Evolutionary conservation across 2,329 filamentous ascomycete species (phyloP), one percentile per base, ranked within the genome.

Genomic region (Diaporthe aspalathi): DNA sequence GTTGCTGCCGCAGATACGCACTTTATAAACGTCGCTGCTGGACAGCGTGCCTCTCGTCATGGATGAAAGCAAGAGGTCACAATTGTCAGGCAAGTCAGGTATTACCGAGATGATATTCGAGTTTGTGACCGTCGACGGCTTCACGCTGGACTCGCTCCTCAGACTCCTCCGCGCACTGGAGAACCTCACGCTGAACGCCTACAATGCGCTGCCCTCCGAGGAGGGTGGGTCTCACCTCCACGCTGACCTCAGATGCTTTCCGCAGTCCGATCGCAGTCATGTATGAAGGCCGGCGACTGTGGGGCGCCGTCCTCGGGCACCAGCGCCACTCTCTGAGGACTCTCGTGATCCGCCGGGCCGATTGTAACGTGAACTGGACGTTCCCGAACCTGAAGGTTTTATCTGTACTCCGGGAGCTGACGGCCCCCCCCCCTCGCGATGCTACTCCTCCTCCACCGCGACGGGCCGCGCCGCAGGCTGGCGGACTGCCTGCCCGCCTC

Each of bases 1-100:
- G 57, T 27, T 62, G 17, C 40, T 62, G 9, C 57, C 57, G n/a
- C 32, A 62, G 40, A 62, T 62, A 27, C 57, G 57, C 27, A 62
- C 40, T 4, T 22, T 62, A 24, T 47, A 62, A 17, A 32, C 24
- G 2, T 62, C 57, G 40, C n/a, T n/a, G 3, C n/a, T 62, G 5
- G 2, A 4, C 4, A 47, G 22, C 17, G 38, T 2, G 6, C 17
- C 22, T 14, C 56, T 45, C 22, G 5, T 27, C 1, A 2, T 45
- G 4, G 43, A 9, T 12, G 22, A 45, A n/a, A 8, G 9, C 2
- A 38, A 62, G 8, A 43, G 14, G 5, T 27, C 35, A 24, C 32
- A 60, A 14, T 45, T 17, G 16, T 45, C 38, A 3, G 56, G 38
- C 38, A 62, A 32, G 22, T 62, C 56, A n/a, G 22, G 38, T n/a